Percentiles rank a stretch among this genome's conserved stretches.
These are phyloP conservation scores for Selaginella tamariscina DNA, from an alignment of 75 land plant genomes.

Conservation along the genomic window DNA sequence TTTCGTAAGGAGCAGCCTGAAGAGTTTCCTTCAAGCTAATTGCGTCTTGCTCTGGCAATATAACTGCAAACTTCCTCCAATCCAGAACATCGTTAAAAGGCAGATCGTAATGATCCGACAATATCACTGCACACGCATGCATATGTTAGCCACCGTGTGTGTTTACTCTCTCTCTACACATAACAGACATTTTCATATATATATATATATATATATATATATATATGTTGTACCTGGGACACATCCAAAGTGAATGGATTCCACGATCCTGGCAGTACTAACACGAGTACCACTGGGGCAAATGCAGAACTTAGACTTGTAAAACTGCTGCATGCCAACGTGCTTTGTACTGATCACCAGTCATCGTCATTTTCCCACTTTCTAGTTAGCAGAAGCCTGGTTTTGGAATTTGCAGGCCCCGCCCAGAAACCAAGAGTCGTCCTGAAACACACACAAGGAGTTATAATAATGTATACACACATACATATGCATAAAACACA, in stretches of 20 bases:
- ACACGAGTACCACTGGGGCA: background rate
- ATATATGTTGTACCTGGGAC: background rate
- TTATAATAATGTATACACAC: too few species aligned
- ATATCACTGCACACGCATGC: background rate
- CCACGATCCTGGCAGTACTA: conserved; percentile 1
- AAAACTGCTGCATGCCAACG: background rate
- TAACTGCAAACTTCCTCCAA: background rate
- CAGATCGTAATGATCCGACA: conserved; percentile 5
- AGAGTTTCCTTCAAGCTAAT: background rate
- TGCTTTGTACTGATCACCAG: background rate
- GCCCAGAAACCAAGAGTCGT: background rate
- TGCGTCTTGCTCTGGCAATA: background rate
- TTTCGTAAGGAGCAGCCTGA: background rate
- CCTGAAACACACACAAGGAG: conserved; percentile 1
- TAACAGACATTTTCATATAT: too few species aligned
- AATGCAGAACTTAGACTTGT: background rate
- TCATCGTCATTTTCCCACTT: conserved; percentile 1
- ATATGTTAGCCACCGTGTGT: too few species aligned
- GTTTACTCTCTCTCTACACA: too few species aligned
- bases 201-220: background rate
- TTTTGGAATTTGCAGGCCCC: background rate
- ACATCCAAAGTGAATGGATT: background rate
- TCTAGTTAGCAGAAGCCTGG: background rate
- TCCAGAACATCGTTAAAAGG: conserved; percentile 1
- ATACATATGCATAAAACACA: too few species aligned